Percentiles rank a stretch among this genome's conserved stretches.
Evolutionary conservation across 352 stramenopile species (phyloP).

Genomic region (Phytophthora podocarpi): DNA sequence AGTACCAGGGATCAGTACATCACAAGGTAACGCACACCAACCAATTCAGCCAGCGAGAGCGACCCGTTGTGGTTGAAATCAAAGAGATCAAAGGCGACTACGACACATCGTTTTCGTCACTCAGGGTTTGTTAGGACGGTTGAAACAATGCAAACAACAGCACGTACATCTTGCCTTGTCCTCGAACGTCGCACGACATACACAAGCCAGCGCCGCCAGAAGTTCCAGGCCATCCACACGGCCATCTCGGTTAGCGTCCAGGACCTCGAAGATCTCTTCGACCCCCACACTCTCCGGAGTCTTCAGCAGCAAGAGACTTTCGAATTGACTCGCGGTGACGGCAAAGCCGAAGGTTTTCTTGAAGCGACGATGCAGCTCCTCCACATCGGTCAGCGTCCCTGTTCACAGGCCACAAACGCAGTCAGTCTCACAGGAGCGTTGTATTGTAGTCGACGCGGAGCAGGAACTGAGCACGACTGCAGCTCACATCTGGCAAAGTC

Average conservation of each 20-base stretch:
- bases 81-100: constrained; percentile 52
- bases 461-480: neutral
- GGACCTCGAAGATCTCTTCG: constrained; percentile 74
- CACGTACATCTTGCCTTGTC: constrained; percentile 77
- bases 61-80: constrained; percentile 85
- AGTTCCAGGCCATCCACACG: constrained; percentile 86
- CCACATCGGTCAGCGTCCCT: constrained; percentile 78
- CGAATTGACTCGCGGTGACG: constrained; percentile 79
- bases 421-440: no score
- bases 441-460: no score
- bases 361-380: constrained; percentile 65
- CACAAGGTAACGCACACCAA: constrained; percentile 10
- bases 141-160: neutral
- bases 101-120: no score
- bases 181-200: constrained; percentile 78
- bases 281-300: constrained; percentile 57
- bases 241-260: constrained; percentile 75
- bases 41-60: constrained; percentile 73
- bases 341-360: constrained; percentile 77
- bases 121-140: no score
- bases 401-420: no score
- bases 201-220: constrained; percentile 67
- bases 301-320: constrained; percentile 72
- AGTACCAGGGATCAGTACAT: no score
- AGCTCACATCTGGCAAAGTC: constrained; percentile 77